A percentile compares a stretch with the other conserved stretches of the same genome.
These are phyloP conservation scores for Neoboletus brunneissimus DNA, from an alignment of 768 basidiomycete genomes.

Conservation along the genomic window DNA sequence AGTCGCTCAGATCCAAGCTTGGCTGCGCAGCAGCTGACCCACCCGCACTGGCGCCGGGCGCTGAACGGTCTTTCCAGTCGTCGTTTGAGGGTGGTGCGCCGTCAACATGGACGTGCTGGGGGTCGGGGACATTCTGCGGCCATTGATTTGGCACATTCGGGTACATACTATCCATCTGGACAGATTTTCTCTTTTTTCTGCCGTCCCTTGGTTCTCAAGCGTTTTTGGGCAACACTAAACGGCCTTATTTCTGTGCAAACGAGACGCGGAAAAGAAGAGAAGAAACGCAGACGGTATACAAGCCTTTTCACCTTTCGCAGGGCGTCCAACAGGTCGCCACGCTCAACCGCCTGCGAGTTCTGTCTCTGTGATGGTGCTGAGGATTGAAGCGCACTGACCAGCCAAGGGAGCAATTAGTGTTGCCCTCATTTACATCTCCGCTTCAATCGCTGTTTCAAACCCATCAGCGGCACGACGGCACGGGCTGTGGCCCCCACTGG, in stretches of 20 bases:
- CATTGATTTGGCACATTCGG: constrained; percentile 43
- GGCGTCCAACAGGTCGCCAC: constrained; percentile 33
- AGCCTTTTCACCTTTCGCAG: constrained; percentile 41
- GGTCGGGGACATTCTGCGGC: constrained; percentile 37
- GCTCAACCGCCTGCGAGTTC: constrained; percentile 39
- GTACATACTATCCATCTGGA: constrained; percentile 47
- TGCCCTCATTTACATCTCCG: constrained; percentile 29
- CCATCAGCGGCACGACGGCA: constrained; percentile 28
- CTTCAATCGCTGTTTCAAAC: constrained; percentile 22
- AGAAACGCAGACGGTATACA: constrained; percentile 38
- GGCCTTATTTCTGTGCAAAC: constrained; percentile 46
- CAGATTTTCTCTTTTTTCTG: constrained; percentile 40
- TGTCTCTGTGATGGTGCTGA: constrained; percentile 40
- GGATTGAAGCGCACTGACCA: constrained; percentile 36
- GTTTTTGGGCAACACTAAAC: constrained; percentile 42
- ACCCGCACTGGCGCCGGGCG: constrained; percentile 22
- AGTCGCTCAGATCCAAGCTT: constrained; percentile 42
- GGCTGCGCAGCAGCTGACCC: constrained; percentile 33
- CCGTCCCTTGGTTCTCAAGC: constrained; percentile 40
- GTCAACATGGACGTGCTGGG: constrained; percentile 34
- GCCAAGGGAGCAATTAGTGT: constrained; percentile 23
- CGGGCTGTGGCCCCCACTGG: constrained; percentile 3
- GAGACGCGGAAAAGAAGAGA: constrained; percentile 35
- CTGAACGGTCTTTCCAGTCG: constrained; percentile 40
- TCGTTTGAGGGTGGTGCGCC: constrained; percentile 30